Base-by-base conservation (phyloP, 768 basidiomycete species). In the Rhizopogon vulgaris region DNA sequence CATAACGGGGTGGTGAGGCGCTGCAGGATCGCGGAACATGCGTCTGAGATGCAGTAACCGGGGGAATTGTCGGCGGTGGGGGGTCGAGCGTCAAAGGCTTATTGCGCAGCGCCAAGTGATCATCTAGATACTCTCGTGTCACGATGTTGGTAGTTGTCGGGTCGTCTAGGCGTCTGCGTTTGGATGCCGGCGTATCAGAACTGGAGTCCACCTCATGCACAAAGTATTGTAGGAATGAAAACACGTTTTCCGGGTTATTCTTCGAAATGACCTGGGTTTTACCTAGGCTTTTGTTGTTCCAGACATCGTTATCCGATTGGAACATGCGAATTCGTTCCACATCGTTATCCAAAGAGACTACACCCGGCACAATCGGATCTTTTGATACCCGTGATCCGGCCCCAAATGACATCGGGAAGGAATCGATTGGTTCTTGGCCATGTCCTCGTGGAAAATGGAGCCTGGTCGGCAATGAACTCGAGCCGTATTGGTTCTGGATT, bases 1-100 rank as follows among this genome's bases (percentile, higher is more conserved):
- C 57, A 41, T 32, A 59, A 14, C 56, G 63, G 42, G 63, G 60
- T 22, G 46, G 55, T 30, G 54, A 52, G 32, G 8, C 5, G 45
- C 18, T 10, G 18, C 17, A 17, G 17, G 22, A 14, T 5, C 34
- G 32, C 37, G 36, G 32, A 42, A 18, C 43, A 41, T 18, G 48
- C 15, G 15, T 37, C 25, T 25, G 38, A 38, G 27, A 18, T 2
- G 28, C 18, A 5, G 49, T 25, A 41, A 8, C 34, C 24, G 22
- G 9, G 7, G 28, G 17, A 17, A n/a, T 38, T 36, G 14, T n/a
- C 15, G 46, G n/a, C 6, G 52, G 18, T 15, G 14, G 22, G 9
- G 45, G 14, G 14, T 34, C 18, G 22, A 5, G 9, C 5, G 14
- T 24, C 18, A 34, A 12, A 14, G 22, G 14, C 30, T 36, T 39